Percentiles rank a stretch among this genome's conserved stretches.
phyloP scores from a whole-genome alignment of 1,284 basidiomycete species.

The Cerrena zonata region DNA sequence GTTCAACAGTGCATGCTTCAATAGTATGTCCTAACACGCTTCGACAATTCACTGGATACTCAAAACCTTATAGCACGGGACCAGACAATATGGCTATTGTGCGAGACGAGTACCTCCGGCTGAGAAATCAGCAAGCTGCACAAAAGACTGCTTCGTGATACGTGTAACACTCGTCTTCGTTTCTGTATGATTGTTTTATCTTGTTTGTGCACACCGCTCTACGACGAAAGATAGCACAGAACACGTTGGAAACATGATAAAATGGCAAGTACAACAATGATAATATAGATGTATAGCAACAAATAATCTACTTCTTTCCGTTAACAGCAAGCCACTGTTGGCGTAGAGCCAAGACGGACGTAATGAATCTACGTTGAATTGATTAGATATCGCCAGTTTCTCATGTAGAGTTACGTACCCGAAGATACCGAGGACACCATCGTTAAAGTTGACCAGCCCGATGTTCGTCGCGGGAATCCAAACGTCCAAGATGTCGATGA shows the following conservation, averaged over 20 bases:
- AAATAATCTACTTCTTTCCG: constrained; percentile 33
- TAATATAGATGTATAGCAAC: neutral
- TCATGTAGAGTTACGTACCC: constrained; percentile 50
- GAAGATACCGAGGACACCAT: constrained; percentile 78
- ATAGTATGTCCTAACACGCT: constrained; percentile 53
- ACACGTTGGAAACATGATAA: no score
- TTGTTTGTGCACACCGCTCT: no score
- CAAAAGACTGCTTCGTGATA: constrained; percentile 12
- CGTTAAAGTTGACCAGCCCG: constrained; percentile 76
- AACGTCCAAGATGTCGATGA: constrained; percentile 77
- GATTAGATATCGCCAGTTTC: neutral
- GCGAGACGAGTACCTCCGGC: constrained; percentile 65
- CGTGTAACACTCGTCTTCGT: neutral
- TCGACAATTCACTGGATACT: neutral
- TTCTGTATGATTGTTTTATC: neutral
- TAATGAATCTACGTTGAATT: constrained; percentile 41
- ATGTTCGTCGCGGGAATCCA: constrained; percentile 86
- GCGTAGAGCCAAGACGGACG: constrained; percentile 51
- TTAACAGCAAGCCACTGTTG: constrained; percentile 52
- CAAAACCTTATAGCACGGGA: constrained; percentile 47
- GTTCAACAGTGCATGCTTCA: constrained; percentile 79
- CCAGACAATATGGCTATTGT: constrained; percentile 68
- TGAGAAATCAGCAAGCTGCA: constrained; percentile 40
- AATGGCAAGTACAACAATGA: neutral
- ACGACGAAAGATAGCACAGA: no score